Conservation (phyloP, 108 stramenopile species). For the Fistulifera pelliculosa region DNA sequence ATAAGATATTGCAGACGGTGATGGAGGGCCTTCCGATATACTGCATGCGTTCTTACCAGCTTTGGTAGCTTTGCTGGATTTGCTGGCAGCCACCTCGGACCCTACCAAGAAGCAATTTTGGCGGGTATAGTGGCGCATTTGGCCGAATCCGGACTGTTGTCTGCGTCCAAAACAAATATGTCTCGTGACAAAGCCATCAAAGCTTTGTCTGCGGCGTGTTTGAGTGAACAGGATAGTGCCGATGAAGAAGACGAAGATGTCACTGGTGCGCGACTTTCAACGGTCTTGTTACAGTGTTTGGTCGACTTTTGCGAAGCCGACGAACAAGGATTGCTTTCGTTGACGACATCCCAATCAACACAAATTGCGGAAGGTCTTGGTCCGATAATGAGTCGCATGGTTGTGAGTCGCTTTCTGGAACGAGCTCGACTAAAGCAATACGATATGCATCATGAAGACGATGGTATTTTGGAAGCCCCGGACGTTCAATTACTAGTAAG, state of each 20-base stretch:
- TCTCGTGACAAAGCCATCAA: slow-evolving; percentile 47
- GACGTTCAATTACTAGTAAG: slow-evolving; percentile 71
- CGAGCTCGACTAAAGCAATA: slow-evolving; percentile 47
- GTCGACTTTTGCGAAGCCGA: slow-evolving; percentile 35
- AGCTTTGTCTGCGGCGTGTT: slow-evolving; percentile 57
- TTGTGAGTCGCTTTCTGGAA: slow-evolving; percentile 59
- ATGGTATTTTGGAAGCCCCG: slow-evolving; percentile 54
- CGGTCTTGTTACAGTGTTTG: slow-evolving; percentile 50
- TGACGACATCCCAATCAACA: slow-evolving; percentile 41
- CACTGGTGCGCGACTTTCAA: slow-evolving; percentile 36
- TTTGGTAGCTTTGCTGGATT: slow-evolving; percentile 49
- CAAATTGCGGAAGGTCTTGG: slow-evolving; percentile 55
- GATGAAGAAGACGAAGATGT: slow-evolving; percentile 45
- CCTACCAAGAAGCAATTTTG: slow-evolving; percentile 23
- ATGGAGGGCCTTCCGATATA: slow-evolving; percentile 32
- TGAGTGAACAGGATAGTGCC: slow-evolving; percentile 44
- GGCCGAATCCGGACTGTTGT: slow-evolving; percentile 45
- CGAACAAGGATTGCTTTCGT: slow-evolving; percentile 12
- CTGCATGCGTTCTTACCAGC: slow-evolving; percentile 48
- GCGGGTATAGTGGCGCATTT: slow-evolving; percentile 42
- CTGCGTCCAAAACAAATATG: slow-evolving; percentile 23
- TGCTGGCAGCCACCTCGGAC: slow-evolving; percentile 22
- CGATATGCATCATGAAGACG: slow-evolving; percentile 37
- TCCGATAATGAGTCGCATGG: slow-evolving; percentile 59
- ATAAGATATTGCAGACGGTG: slow-evolving; percentile 38